Percentiles rank a stretch among this genome's conserved stretches.
Conservation (phyloP, 2,329 filamentous ascomycete species). For the Elsinoe australis region DNA sequence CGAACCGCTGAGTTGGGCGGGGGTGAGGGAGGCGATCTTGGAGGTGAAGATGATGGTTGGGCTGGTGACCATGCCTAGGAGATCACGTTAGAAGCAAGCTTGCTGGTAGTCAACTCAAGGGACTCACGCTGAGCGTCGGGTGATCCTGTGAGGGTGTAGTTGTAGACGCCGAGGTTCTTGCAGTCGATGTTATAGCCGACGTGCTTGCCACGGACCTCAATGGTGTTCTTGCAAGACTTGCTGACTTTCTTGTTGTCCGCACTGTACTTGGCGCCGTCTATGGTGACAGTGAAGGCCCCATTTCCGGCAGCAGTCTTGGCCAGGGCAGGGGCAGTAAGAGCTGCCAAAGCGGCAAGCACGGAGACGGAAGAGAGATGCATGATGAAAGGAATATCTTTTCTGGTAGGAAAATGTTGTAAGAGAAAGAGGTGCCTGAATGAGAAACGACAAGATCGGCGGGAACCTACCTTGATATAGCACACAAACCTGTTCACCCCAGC, state of each 20-base stretch:
- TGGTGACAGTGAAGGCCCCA: constrained; percentile 9
- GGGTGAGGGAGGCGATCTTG: background rate
- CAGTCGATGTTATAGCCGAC: constrained; percentile 13
- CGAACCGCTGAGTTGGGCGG: background rate
- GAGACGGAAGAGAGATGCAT: background rate
- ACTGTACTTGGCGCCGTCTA: constrained; percentile 11
- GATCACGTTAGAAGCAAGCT: background rate
- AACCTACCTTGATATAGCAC: too few relatives aligned
- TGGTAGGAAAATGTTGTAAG: too few relatives aligned
- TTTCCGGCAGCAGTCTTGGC: background rate
- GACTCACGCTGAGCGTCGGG: background rate
- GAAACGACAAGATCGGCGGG: too few relatives aligned
- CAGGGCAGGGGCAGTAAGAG: background rate
- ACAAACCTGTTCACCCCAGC: too few relatives aligned
- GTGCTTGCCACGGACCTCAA: constrained; percentile 6
- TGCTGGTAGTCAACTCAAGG: too few relatives aligned
- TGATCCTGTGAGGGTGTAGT: background rate
- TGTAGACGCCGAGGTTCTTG: background rate
- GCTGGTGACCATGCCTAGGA: constrained; percentile 1
- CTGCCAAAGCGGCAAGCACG: background rate
- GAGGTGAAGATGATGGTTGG: constrained; percentile 10
- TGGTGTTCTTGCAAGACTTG: background rate
- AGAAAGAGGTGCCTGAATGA: too few relatives aligned
- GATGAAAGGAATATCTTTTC: background rate
- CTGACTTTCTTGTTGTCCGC: background rate